Conservation (phyloP, 169 alveolate species). For the Perkinsus olseni region DNA sequence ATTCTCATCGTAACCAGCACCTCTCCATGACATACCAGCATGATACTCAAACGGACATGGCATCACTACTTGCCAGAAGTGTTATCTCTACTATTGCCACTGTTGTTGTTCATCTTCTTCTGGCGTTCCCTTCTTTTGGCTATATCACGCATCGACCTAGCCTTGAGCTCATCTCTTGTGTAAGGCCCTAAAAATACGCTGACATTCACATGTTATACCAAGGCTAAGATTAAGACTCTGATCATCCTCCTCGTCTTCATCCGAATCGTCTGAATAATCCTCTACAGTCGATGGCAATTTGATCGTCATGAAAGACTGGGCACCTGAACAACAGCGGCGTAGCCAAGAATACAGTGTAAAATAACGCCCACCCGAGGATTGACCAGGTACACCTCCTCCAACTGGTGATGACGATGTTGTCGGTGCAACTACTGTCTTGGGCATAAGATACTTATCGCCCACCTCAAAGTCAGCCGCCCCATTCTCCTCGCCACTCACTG, state of each 20-base stretch:
- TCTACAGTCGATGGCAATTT: constrained; percentile 18
- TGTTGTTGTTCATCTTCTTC: not conserved
- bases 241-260: constrained; percentile 19
- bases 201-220: not conserved
- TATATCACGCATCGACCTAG: not conserved
- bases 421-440: not conserved
- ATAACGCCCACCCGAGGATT: too few species aligned
- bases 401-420: not conserved
- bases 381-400: not conserved
- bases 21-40: too few species aligned
- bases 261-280: constrained; percentile 9
- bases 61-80: too few species aligned
- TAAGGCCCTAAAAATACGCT: not conserved
- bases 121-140: not conserved
- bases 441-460: not conserved
- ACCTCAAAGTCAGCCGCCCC: not conserved
- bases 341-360: too few species aligned
- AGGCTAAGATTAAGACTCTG: not conserved
- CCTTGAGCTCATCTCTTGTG: not conserved
- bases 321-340: not conserved
- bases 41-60: too few species aligned
- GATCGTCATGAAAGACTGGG: not conserved
- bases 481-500: not conserved
- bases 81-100: too few species aligned
- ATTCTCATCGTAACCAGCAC: too few species aligned